These are phyloP conservation scores for Candida freyschussii DNA, from an alignment of 1,139 yeast species.

Conservation along the genomic window DNA sequence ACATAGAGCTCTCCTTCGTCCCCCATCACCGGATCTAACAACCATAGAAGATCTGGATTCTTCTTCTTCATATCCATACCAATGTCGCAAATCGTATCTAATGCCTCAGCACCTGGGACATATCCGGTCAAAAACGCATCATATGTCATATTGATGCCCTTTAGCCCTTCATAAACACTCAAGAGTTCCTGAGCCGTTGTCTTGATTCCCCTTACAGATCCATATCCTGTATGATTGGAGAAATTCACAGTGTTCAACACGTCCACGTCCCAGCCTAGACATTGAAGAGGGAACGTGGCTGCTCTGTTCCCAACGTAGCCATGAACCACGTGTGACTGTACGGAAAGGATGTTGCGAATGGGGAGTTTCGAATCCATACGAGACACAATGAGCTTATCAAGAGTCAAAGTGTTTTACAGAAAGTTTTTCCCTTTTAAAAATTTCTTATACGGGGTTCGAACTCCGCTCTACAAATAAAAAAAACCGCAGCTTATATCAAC, in stretches of 20 bases:
- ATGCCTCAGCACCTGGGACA: slow-evolving; percentile 44
- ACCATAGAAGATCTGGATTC: slow-evolving; percentile 32
- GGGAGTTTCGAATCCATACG: no score
- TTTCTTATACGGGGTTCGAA: no score
- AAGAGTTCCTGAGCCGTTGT: slow-evolving; percentile 28
- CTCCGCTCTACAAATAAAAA: not conserved
- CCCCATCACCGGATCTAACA: slow-evolving; percentile 75
- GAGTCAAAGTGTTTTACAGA: no score
- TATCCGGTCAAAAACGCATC: slow-evolving; percentile 56
- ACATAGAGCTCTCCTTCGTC: slow-evolving; percentile 69
- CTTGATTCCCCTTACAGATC: slow-evolving; percentile 38
- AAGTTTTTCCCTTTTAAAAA: no score
- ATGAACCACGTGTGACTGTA: slow-evolving; percentile 66
- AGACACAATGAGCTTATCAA: no score
- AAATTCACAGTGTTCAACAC: slow-evolving; percentile 58
- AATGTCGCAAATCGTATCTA: slow-evolving; percentile 32
- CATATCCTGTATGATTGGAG: slow-evolving; percentile 68
- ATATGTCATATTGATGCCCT: slow-evolving; percentile 32
- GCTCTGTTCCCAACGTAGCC: slow-evolving; percentile 69
- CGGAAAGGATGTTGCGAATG: slow-evolving; percentile 30
- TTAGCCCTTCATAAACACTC: slow-evolving; percentile 32
- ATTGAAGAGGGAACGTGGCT: slow-evolving; percentile 59
- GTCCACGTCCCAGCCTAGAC: slow-evolving; percentile 65
- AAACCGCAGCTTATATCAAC: slow-evolving; percentile 31
- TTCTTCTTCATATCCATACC: slow-evolving; percentile 24